A percentile compares a stretch with the other conserved stretches of the same genome.
Evolutionary conservation across 2,329 filamentous ascomycete genomes (phyloP).

Genomic region (Scedosporium minutisporum): DNA sequence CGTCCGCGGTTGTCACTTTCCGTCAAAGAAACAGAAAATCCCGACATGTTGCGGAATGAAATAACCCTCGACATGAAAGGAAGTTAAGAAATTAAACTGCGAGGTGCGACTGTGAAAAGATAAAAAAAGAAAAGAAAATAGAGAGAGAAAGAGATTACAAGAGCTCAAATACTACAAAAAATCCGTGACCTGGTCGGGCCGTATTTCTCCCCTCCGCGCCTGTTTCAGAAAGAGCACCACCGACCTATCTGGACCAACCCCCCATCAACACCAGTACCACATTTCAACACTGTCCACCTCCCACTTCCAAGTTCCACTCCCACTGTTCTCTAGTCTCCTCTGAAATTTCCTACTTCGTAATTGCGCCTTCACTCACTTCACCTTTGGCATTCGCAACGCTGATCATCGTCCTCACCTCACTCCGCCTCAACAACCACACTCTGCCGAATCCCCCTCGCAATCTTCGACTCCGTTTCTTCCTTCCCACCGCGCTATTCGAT

Average conservation of each 20-base stretch:
- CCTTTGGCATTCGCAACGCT: neutral
- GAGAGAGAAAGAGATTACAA: neutral
- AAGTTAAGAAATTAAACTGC: neutral
- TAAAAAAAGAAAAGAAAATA: neutral
- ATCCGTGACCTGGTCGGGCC: neutral
- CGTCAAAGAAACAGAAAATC: neutral
- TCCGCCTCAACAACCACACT: neutral
- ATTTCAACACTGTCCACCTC: neutral
- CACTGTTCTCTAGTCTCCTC: neutral
- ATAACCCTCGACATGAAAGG: neutral
- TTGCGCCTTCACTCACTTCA: neutral
- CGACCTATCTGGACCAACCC: neutral
- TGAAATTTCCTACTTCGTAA: neutral
- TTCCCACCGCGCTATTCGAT: neutral
- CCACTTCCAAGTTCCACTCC: neutral
- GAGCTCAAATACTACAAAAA: neutral
- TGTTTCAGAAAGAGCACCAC: slow-evolving; percentile 1
- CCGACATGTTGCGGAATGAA: neutral
- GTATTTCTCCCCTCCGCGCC: slow-evolving; percentile 1
- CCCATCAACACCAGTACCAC: neutral
- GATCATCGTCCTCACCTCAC: neutral
- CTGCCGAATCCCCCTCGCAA: neutral
- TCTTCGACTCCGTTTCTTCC: neutral
- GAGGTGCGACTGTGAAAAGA: neutral
- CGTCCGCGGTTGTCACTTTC: neutral